Conservation (phyloP, 495 filamentous ascomycete species). For the Penicillium fimorum region DNA sequence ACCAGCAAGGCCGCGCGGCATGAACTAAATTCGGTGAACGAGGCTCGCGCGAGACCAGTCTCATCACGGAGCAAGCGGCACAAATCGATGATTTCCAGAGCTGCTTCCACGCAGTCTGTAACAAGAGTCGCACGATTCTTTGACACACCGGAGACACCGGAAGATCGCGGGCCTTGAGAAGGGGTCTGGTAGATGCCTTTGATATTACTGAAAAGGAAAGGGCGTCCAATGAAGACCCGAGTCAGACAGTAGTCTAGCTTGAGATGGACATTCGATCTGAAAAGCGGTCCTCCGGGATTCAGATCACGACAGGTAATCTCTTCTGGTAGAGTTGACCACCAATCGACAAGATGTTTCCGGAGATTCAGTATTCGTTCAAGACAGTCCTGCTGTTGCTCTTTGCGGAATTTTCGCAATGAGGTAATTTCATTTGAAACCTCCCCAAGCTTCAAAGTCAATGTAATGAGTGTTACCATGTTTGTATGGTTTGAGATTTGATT, state of each 20-base stretch:
- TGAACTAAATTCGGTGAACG: conserved; percentile 53
- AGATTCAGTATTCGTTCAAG: conserved; percentile 43
- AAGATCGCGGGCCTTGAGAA: conserved; percentile 21
- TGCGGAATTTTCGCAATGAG: conserved; percentile 38
- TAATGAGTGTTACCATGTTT: conserved; percentile 49
- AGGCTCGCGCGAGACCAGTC: conserved; percentile 49
- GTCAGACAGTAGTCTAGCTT: conserved; percentile 51
- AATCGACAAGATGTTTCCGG: conserved; percentile 44
- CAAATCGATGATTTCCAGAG: conserved; percentile 49
- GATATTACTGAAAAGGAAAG: conserved; percentile 49
- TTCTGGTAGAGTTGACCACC: conserved; percentile 50
- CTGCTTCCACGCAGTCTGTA: conserved; percentile 50
- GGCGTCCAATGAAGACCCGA: conserved; percentile 48
- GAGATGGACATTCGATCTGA: conserved; percentile 49
- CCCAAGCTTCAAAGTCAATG: conserved; percentile 45
- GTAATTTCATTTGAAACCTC: conserved; percentile 46
- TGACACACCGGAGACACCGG: conserved; percentile 35
- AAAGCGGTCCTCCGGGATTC: conserved; percentile 38
- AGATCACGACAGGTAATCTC: conserved; percentile 44
- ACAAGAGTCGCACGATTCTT: conserved; percentile 45
- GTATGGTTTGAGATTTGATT: conserved; percentile 43
- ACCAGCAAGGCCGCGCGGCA: conserved; percentile 51
- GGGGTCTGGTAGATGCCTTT: conserved; percentile 31
- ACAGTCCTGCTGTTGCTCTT: conserved; percentile 44
- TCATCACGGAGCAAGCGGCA: conserved; percentile 49